phyloP scores from a whole-genome alignment of 306 rosid species.

The Oxytropis ochrocephala region DNA sequence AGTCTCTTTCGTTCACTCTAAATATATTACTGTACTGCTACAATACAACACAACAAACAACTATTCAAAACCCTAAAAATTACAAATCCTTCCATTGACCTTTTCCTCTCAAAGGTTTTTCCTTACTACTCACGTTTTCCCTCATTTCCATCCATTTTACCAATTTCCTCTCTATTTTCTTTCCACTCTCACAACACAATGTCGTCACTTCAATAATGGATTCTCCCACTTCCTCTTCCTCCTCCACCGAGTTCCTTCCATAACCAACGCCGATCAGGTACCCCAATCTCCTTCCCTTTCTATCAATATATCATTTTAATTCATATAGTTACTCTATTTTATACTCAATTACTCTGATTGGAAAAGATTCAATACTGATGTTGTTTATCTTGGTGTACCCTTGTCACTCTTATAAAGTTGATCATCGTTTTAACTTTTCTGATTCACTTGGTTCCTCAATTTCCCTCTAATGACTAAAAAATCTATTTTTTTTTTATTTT shows the following conservation, averaged over 20 bases:
- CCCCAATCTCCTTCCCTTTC: background rate
- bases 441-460: background rate
- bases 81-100: slow-evolving; percentile 11
- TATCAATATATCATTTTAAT: background rate
- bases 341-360: background rate
- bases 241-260: slow-evolving; percentile 53
- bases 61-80: slow-evolving; percentile 11
- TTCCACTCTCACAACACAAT: slow-evolving; percentile 5
- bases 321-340: background rate
- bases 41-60: background rate
- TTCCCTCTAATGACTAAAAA: background rate
- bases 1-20: slow-evolving; percentile 1
- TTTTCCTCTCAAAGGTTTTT: slow-evolving; percentile 7
- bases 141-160: background rate
- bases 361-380: background rate
- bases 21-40: background rate
- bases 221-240: slow-evolving; percentile 52
- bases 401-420: background rate
- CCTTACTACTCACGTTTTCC: slow-evolving; percentile 11
- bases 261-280: slow-evolving; percentile 56
- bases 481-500: background rate
- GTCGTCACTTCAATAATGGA: slow-evolving; percentile 49
- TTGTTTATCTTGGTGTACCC: background rate
- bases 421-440: background rate
- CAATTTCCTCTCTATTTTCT: background rate